Evolutionary conservation across 106 monocot genomes (phyloP).

Genomic region (Dactylorhiza incarnata): DNA sequence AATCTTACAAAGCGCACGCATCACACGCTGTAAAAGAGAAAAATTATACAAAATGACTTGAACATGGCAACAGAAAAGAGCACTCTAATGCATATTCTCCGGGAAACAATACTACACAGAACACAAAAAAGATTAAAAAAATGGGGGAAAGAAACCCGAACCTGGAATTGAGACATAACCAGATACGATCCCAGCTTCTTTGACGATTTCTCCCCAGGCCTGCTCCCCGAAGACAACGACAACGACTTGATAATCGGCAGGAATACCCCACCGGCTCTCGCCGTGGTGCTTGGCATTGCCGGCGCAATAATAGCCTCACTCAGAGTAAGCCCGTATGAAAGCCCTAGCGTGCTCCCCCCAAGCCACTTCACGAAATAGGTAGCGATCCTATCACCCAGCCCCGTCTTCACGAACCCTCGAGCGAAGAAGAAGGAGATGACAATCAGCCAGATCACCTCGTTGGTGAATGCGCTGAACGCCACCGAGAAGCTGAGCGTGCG

Average conservation of each 20-base stretch:
- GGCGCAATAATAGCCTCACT: constrained; percentile 84
- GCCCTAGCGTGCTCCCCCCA: constrained; percentile 78
- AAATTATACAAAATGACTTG: too few relatives aligned
- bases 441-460: constrained; percentile 92
- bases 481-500: constrained; percentile 60
- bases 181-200: constrained; percentile 82
- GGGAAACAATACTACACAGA: background rate
- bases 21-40: too few relatives aligned
- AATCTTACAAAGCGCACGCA: too few relatives aligned
- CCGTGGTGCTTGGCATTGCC: constrained; percentile 95
- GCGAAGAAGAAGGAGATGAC: constrained; percentile 98
- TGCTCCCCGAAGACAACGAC: constrained; percentile 70
- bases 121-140: background rate
- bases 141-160: constrained; percentile 6
- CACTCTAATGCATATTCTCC: background rate
- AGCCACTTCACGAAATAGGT: constrained; percentile 93
- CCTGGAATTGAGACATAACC: constrained; percentile 87
- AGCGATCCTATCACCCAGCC: constrained; percentile 77
- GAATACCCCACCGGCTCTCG: constrained; percentile 89
- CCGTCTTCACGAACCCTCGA: constrained; percentile 90
- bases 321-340: constrained; percentile 71
- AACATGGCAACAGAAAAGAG: too few relatives aligned
- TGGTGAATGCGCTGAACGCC: constrained; percentile 77
- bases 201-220: constrained; percentile 51
- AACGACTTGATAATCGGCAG: constrained; percentile 84